Base-by-base conservation (phyloP, 495 filamentous ascomycete species). In the Neohortaea acidophila region DNA sequence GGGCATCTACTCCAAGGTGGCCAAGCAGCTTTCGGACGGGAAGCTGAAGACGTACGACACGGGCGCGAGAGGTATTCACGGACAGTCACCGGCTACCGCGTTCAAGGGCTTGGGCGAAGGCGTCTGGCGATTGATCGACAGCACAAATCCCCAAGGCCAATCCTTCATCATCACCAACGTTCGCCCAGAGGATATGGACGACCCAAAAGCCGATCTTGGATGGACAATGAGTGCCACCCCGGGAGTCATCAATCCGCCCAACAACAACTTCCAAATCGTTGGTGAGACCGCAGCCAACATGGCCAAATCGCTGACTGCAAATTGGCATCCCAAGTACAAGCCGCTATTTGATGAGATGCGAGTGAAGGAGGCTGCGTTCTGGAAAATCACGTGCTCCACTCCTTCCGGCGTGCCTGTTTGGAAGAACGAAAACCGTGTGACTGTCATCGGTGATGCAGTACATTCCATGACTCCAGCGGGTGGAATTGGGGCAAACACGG, bases 401-500 rank as follows among this genome's bases (percentile, higher is more conserved):
- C 68, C 67, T 17, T 47, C 45, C 8, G 66, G 66, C 4, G 66
- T 70, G 8, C 51, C 52, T 12, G 61, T 66, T 39, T 72, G 67
- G 67, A 27, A 35, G 5, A 69, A 66, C 30, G 57, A 68, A 22
- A 51, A 56, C 2, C 58, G 67, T 6, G 70, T 76, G n/a, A 74
- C 72, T 0, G 54, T 76, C 6, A 66, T 76, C 11, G 73, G 72
- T 0, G 72, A 78, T 43, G 69, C 72, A 0, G 68, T 59, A 18
- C 73, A 78, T 49, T 60, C 60, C 11, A 76, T 75, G 71, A 73
- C 72, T 3, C 73, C 73, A 4, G 71, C 70, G 0, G 69, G 66
- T 0, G 72, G 70, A 2, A 65, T 68, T 36, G 73, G 73, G 1
- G 70, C 68, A 10, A 73, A 37, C 28, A 31, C n/a, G 17, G 28